Percentiles rank a stretch among this genome's conserved stretches.
phyloP scores from a whole-genome alignment of 2,329 filamentous ascomycete genomes.

The Basipetospora chlamydospora region DNA sequence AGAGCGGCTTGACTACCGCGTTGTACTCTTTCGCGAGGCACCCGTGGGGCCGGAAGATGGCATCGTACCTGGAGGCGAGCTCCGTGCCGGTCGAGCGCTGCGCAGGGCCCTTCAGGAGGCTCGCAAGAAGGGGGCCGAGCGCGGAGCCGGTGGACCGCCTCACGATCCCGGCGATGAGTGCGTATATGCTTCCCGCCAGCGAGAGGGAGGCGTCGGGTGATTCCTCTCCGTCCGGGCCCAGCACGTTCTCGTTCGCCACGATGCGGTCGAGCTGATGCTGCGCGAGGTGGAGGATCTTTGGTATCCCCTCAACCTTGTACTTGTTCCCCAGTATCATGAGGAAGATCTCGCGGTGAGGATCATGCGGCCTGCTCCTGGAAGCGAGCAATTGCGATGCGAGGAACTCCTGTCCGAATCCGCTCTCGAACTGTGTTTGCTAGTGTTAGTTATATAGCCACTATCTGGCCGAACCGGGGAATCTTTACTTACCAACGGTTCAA shows the following conservation, averaged over 20 bases:
- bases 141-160: conserved; percentile 22
- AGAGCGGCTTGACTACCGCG: conserved; percentile 28
- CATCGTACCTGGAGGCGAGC: conserved; percentile 27
- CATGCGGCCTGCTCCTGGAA: background rate
- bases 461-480: background rate
- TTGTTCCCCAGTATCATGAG: conserved; percentile 30
- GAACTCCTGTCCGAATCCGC: conserved; percentile 20
- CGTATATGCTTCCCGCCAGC: conserved; percentile 10
- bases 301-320: conserved; percentile 21
- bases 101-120: conserved; percentile 20
- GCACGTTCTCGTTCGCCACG: background rate
- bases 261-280: conserved; percentile 11
- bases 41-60: conserved; percentile 24
- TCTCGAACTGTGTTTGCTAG: conserved; percentile 18
- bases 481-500: conserved; percentile 18
- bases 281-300: conserved; percentile 7
- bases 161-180: conserved; percentile 17
- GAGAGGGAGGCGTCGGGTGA: background rate
- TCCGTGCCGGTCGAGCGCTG: conserved; percentile 20
- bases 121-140: conserved; percentile 18
- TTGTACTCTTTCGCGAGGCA: conserved; percentile 25
- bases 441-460: conserved; percentile 4
- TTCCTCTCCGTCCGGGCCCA: background rate
- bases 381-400: conserved; percentile 10
- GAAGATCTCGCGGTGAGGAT: conserved; percentile 11